A percentile compares a stretch with the other conserved stretches of the same genome.
These are phyloP conservation scores for Jackrogersella minutella DNA, from an alignment of 495 filamentous ascomycete species.

Conservation along the genomic window DNA sequence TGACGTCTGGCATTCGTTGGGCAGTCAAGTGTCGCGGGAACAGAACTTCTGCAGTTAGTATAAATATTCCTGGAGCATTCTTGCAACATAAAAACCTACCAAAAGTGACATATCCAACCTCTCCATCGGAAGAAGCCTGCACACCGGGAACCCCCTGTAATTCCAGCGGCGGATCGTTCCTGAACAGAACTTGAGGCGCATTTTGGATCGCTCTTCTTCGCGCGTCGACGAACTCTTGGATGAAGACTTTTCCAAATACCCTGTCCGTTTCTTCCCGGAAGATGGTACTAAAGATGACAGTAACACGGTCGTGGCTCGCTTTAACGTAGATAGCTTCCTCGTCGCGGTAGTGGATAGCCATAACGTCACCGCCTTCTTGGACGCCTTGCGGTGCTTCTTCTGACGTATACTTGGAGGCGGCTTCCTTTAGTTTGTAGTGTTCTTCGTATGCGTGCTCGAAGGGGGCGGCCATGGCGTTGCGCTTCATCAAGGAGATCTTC, in stretches of 20 bases:
- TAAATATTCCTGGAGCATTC: neutral
- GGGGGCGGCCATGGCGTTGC: slow-evolving; percentile 97
- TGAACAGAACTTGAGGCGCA: slow-evolving; percentile 96
- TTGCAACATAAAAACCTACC: slow-evolving; percentile 61
- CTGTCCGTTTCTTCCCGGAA: slow-evolving; percentile 98
- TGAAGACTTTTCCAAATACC: slow-evolving; percentile 96
- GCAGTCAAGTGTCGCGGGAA: slow-evolving; percentile 94
- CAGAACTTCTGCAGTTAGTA: slow-evolving; percentile 68
- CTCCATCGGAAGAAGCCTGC: slow-evolving; percentile 72
- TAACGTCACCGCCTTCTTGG: slow-evolving; percentile 87
- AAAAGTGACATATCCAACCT: slow-evolving; percentile 97
- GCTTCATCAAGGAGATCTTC: slow-evolving; percentile 87
- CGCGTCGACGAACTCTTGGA: slow-evolving; percentile 95
- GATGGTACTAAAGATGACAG: slow-evolving; percentile 98
- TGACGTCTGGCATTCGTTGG: slow-evolving; percentile 90
- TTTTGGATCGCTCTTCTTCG: slow-evolving; percentile 95
- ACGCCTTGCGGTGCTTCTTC: slow-evolving; percentile 92
- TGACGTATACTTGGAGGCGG: slow-evolving; percentile 86
- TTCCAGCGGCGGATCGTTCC: slow-evolving; percentile 93
- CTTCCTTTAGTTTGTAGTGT: slow-evolving; percentile 82
- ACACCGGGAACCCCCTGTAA: slow-evolving; percentile 86
- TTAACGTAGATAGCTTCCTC: slow-evolving; percentile 99
- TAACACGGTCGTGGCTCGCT: slow-evolving; percentile 94
- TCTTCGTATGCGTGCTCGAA: slow-evolving; percentile 97
- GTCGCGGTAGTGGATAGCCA: slow-evolving; percentile 96